Conservation (phyloP, 2,329 filamentous ascomycete genomes). For the Neonectria neomacrospora region DNA sequence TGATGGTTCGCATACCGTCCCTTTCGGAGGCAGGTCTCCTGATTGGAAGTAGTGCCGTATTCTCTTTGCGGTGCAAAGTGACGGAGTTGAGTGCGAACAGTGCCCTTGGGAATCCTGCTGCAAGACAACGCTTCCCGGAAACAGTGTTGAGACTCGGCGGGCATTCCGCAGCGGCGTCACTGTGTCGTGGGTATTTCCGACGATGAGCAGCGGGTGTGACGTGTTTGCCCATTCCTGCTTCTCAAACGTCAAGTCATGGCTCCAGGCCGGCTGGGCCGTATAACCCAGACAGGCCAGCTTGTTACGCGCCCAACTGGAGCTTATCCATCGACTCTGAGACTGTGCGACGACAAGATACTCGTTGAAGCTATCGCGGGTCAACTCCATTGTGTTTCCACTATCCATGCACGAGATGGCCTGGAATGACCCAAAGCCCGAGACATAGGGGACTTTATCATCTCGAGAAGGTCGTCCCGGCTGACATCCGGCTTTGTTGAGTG, state of each 20-base stretch:
- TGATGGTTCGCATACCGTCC: slow-evolving; percentile 31
- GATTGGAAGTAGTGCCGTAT: slow-evolving; percentile 35
- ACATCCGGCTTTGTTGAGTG: slow-evolving; percentile 15
- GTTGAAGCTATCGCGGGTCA: slow-evolving; percentile 27
- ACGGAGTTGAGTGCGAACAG: slow-evolving; percentile 28
- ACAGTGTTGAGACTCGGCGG: slow-evolving; percentile 23
- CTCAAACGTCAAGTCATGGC: slow-evolving; percentile 8
- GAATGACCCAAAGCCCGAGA: slow-evolving; percentile 8
- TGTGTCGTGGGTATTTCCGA: slow-evolving; percentile 47
- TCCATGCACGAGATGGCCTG: slow-evolving; percentile 32
- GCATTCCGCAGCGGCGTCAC: slow-evolving; percentile 56
- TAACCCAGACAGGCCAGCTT: slow-evolving; percentile 28
- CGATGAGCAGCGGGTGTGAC: slow-evolving; percentile 28
- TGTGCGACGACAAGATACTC: slow-evolving; percentile 26
- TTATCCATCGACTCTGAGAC: slow-evolving; percentile 27
- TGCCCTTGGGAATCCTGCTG: slow-evolving; percentile 39
- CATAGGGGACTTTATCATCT: slow-evolving; percentile 9
- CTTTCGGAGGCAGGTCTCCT: slow-evolving; percentile 31
- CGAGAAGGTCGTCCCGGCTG: slow-evolving; percentile 12
- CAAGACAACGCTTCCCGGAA: slow-evolving; percentile 38
- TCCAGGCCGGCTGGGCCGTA: slow-evolving; percentile 29
- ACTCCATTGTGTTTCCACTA: slow-evolving; percentile 4
- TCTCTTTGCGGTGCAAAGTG: slow-evolving; percentile 26
- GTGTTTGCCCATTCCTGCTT: slow-evolving; percentile 24
- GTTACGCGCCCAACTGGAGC: slow-evolving; percentile 26